Evolutionary conservation across 2,329 filamentous ascomycete species (phyloP), one percentile per base, ranked within the genome.

Genomic region (Aspergillus unguis): DNA sequence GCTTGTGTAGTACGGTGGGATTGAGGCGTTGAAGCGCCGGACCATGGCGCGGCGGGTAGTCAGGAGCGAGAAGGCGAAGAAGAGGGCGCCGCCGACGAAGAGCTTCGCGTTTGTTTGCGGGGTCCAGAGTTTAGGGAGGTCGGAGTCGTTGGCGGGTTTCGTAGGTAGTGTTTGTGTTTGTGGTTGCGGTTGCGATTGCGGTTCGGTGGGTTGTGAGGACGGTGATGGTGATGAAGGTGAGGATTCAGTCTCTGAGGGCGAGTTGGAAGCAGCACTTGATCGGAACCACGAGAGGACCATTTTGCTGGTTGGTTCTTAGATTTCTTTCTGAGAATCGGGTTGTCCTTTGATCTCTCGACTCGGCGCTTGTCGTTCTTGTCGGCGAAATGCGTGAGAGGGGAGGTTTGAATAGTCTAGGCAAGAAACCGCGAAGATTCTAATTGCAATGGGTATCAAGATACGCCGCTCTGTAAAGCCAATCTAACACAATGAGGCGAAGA

Each of bases 71-170:
- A 91, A 78, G 25, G 82, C 75, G 58, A 95, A 81, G 73, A 95
- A 95, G 50, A 83, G 78, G 8, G 88, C 80, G 38, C 92, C 92
- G 55, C 85, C 84, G 62, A 86, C 77, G 71, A 94, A 86, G 54
- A 96, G 70, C 55, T 73, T 73, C 40, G 66, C 58, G 59, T 68
- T 65, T 26, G 69, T 63, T 49, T 54, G 58, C 36, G 63, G 55
- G 0, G 52, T 57, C 55, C 55, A 57, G 38, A 57, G 54, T 50
- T 52, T 53, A 17, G 56, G 54, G 52, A 53, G 56, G 9, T 49
- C 47, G 48, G 28, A 50, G 36, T 38, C 52, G 44, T 49, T 31
- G 10, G 26, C 6, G 3, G 27, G 2, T 27, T 37, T 52, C 46
- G 26, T 50, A 32, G 17, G 41, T 25, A 29, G 50, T 4, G 49